These are phyloP conservation scores for Fraxinus sp. DNA, from an alignment of 305 asterid genomes.

Conservation along the genomic window DNA sequence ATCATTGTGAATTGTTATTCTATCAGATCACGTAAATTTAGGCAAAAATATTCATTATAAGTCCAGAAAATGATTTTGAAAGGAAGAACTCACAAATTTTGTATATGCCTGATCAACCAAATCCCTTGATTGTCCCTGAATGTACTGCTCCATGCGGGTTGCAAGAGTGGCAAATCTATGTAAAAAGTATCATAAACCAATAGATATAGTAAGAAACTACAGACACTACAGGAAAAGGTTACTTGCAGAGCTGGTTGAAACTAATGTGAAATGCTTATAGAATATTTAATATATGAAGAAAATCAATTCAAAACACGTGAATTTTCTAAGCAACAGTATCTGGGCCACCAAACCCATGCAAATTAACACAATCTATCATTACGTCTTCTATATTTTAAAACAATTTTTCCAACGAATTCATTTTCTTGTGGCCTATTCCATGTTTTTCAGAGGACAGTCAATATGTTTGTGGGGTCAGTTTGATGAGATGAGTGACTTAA, in stretches of 20 bases:
- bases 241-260: background rate
- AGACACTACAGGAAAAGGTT: background rate
- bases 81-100: constrained; percentile 69
- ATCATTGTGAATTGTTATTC: background rate
- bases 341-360: background rate
- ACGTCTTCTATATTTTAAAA: background rate
- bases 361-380: background rate
- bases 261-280: background rate
- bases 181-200: constrained; percentile 28
- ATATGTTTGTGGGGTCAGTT: background rate
- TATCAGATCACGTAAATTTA: background rate
- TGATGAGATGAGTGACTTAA: background rate
- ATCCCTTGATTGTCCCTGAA: constrained; percentile 98
- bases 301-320: background rate
- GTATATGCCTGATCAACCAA: constrained; percentile 94
- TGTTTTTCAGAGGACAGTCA: background rate
- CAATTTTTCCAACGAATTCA: background rate
- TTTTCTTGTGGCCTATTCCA: background rate
- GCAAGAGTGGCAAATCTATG: constrained; percentile 92
- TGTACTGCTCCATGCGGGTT: constrained; percentile 99
- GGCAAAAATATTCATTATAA: background rate
- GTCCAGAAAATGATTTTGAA: constrained; percentile 5
- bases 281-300: background rate
- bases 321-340: background rate
- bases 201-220: constrained; percentile 22